A percentile compares a stretch with the other conserved stretches of the same genome.
Evolutionary conservation across 2,329 filamentous ascomycete genomes (phyloP).

Genomic region (Chalaropsis ovoidea): DNA sequence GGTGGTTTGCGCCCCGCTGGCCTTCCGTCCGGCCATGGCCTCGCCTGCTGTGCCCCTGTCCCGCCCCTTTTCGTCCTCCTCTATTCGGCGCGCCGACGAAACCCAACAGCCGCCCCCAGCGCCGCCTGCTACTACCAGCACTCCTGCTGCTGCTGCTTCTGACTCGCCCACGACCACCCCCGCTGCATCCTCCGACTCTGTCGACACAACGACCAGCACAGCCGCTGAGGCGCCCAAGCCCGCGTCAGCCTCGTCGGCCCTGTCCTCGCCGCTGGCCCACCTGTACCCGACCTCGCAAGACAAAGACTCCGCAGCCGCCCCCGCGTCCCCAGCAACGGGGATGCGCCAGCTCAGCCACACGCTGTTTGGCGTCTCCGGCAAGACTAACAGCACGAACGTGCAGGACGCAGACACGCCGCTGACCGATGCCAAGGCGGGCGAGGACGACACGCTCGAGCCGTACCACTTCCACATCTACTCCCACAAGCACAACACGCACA

Average conservation of each 20-base stretch:
- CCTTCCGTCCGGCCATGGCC: constrained; percentile 3
- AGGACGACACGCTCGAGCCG: constrained; percentile 42
- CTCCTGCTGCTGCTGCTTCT: background rate
- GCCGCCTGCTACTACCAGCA: background rate
- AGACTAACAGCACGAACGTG: constrained; percentile 4
- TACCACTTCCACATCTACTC: constrained; percentile 82
- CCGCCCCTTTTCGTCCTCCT: constrained; percentile 27
- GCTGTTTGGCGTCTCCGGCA: background rate
- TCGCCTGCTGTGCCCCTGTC: constrained; percentile 20
- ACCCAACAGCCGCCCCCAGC: background rate
- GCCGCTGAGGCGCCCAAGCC: constrained; percentile 13
- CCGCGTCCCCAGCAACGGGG: background rate
- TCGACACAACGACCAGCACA: background rate
- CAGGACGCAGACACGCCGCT: constrained; percentile 19
- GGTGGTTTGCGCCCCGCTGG: background rate
- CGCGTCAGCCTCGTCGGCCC: constrained; percentile 7
- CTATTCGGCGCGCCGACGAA: constrained; percentile 26
- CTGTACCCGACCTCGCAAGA: constrained; percentile 7
- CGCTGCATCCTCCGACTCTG: constrained; percentile 1
- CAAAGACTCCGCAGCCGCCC: background rate
- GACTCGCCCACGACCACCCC: background rate
- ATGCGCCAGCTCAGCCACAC: constrained; percentile 16
- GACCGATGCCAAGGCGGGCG: constrained; percentile 21
- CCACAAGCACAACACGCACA: constrained; percentile 89
- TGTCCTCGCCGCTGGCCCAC: constrained; percentile 19